These are phyloP conservation scores for Eutypella sp. DNA, from an alignment of 2,329 filamentous ascomycete species.

Conservation along the genomic window DNA sequence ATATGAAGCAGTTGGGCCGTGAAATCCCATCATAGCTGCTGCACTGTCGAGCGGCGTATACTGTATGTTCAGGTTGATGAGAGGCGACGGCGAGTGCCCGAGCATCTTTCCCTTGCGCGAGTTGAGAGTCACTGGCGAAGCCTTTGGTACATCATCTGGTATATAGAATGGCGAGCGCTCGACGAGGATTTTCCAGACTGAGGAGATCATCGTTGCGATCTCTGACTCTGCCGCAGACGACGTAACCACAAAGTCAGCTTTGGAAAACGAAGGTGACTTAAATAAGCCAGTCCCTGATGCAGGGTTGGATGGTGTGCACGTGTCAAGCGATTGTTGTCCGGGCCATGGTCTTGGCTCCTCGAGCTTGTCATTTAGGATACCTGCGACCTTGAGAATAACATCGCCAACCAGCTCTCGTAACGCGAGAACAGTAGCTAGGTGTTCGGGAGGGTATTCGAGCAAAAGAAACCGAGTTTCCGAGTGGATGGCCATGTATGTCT, in stretches of 20 bases:
- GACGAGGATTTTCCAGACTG: slow-evolving; percentile 45
- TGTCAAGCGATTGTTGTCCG: too few relatives aligned
- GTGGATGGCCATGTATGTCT: slow-evolving; percentile 53
- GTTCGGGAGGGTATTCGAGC: slow-evolving; percentile 53
- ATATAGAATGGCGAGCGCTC: slow-evolving; percentile 42
- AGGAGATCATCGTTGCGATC: slow-evolving; percentile 48
- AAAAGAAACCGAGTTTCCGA: slow-evolving; percentile 50
- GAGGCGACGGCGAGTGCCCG: too few relatives aligned
- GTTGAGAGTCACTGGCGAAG: slow-evolving; percentile 8
- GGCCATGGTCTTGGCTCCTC: slow-evolving; percentile 22
- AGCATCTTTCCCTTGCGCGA: slow-evolving; percentile 6
- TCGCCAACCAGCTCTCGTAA: slow-evolving; percentile 53
- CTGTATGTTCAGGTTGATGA: slow-evolving; percentile 12
- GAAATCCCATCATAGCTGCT: slow-evolving; percentile 19
- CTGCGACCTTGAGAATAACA: slow-evolving; percentile 54
- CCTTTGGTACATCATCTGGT: slow-evolving; percentile 27
- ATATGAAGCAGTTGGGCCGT: slow-evolving; percentile 5
- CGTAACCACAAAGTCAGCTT: slow-evolving; percentile 53
- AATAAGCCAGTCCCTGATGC: too few relatives aligned
- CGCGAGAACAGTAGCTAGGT: slow-evolving; percentile 52
- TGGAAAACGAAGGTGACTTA: slow-evolving; percentile 34
- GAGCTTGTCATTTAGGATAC: slow-evolving; percentile 44
- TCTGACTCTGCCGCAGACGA: slow-evolving; percentile 50
- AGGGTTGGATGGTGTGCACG: too few relatives aligned
- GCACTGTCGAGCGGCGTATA: slow-evolving; percentile 18